Evolutionary conservation across 2,329 filamentous ascomycete species (phyloP).

Genomic region (Hortaea werneckii): DNA sequence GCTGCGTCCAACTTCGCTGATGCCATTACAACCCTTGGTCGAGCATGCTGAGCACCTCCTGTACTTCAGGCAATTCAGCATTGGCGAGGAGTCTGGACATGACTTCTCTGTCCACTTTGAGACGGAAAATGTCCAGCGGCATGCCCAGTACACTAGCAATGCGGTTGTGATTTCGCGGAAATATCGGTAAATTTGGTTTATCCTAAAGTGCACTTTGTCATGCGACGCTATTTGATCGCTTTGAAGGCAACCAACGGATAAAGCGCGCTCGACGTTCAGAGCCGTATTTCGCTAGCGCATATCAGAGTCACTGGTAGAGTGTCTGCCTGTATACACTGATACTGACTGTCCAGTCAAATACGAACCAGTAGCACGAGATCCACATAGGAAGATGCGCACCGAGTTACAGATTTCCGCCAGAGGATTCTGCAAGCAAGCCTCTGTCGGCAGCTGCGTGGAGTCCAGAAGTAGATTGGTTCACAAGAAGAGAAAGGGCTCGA

Average conservation of each 20-base stretch:
- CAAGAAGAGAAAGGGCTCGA: no score
- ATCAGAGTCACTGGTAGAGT: conserved; percentile 31
- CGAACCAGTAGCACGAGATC: conserved; percentile 29
- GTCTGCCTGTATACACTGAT: conserved; percentile 26
- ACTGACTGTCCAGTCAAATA: conserved; percentile 27
- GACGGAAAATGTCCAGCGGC: neutral
- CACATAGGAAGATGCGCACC: conserved; percentile 26
- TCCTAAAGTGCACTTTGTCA: no score
- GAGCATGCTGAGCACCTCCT: no score
- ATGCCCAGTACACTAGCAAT: neutral
- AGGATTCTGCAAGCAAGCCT: neutral
- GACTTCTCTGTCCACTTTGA: neutral
- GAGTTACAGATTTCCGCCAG: neutral
- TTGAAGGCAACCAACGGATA: conserved; percentile 17
- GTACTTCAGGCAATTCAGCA: no score
- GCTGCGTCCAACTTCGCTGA: no score
- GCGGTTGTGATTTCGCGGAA: neutral
- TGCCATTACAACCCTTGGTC: no score
- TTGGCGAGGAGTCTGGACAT: no score
- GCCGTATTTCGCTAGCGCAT: conserved; percentile 31
- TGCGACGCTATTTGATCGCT: conserved; percentile 7
- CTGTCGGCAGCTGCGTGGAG: neutral
- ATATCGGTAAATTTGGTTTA: neutral
- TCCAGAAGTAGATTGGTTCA: no score
- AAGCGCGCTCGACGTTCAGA: conserved; percentile 30